Conservation (phyloP, 2,329 filamentous ascomycete species). For the Sporothrix protearum region DNA sequence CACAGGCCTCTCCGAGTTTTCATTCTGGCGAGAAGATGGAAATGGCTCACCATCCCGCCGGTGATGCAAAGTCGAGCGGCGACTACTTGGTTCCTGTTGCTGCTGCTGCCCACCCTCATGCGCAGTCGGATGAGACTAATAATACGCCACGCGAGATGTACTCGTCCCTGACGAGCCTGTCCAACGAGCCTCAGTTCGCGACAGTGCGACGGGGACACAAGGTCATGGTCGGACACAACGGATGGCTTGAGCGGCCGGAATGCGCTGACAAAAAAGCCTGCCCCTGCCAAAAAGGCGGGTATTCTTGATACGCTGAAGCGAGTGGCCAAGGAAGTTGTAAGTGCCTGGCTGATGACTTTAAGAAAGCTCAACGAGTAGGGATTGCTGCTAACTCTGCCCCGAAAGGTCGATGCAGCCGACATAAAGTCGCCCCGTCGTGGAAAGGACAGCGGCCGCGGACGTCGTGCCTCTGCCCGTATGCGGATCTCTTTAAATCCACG, state of each 20-base stretch:
- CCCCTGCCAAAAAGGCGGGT: conserved; percentile 36
- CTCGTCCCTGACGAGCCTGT: conserved; percentile 45
- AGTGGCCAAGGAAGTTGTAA: conserved; percentile 54
- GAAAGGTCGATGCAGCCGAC: conserved; percentile 38
- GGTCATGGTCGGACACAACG: conserved; percentile 52
- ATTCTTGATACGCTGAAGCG: conserved; percentile 49
- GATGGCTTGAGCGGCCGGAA: conserved; percentile 53
- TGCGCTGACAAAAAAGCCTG: conserved; percentile 29
- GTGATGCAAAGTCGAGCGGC: not conserved
- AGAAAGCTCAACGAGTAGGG: too few relatives aligned
- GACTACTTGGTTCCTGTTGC: not conserved
- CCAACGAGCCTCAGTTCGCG: conserved; percentile 37
- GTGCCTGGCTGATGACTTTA: not conserved
- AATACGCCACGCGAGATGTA: conserved; percentile 34
- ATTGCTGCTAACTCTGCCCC: conserved; percentile 14
- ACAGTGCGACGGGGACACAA: conserved; percentile 45
- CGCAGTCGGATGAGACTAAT: not conserved
- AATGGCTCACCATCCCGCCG: not conserved
- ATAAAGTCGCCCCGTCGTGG: conserved; percentile 36
- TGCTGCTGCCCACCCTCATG: not conserved
- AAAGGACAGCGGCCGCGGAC: conserved; percentile 34
- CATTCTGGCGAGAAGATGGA: not conserved
- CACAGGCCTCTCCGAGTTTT: not conserved
- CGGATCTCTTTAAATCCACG: conserved; percentile 52
- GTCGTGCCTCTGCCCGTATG: conserved; percentile 34